Base-by-base conservation (phyloP, 2,329 filamentous ascomycete species). In the Pseudocercospora fuligena region DNA sequence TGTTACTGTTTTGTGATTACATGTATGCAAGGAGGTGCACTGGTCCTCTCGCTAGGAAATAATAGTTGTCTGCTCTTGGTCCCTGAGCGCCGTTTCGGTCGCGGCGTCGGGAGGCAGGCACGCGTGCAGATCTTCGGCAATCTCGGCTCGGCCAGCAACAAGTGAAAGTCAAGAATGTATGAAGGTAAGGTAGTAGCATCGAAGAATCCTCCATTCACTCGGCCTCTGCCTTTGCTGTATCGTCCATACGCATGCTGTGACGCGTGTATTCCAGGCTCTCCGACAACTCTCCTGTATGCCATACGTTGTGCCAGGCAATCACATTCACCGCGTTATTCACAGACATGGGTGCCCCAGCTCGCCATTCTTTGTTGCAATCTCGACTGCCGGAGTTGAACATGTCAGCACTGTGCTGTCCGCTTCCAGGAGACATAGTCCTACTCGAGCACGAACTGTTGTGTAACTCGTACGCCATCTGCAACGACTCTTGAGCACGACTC, bases 51-150 rank as follows among this genome's bases (percentile, higher is more conserved):
- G 49, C 49, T 23, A 25, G 23, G 25, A n/a, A 40, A 40, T 40
- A 40, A 54, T 54, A 54, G 49, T 54, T 54, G 51, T 54, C 51
- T n/a, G 23, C 19, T 40, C 36, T 40, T 16, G 25, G 51, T 54
- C 51, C 51, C 51, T 56, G 51, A 33, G 27, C 51, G 16, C 25
- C 47, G 47, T 51, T 51, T 51, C 47, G 47, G 40, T 51, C 23
- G 19, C 21, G 19, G 47, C 47, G 19, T 51, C 23, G 19, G 47
- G 47, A 51, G 47, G 47, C 47, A 51, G 47, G 47, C 46, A 49
- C 19, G 19, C 19, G 11, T 14, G 47, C 14, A 51, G 47, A 51
- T 51, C 47, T 51, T 51, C 47, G 47, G 47, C 47, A 51, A 14
- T 51, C 21, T 51, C 19, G 21, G 47, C 47, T 23, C 19, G 47